Evolutionary conservation across 2,329 filamentous ascomycete genomes (phyloP).

Genomic region (Talaromyces albobiverticillius): DNA sequence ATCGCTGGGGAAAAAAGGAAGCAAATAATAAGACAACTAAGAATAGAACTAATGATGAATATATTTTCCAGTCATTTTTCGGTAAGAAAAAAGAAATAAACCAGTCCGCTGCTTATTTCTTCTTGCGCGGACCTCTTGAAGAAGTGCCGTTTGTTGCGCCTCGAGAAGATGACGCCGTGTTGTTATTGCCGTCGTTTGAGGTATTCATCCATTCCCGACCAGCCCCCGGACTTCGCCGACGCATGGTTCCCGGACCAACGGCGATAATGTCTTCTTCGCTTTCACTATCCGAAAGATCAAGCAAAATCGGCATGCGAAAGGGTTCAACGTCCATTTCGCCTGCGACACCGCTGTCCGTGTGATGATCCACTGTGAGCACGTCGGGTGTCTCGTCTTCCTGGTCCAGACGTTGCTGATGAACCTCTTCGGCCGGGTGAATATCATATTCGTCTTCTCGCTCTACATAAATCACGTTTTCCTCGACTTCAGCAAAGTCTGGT

Average conservation of each 20-base stretch:
- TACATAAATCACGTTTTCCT: constrained; percentile 96
- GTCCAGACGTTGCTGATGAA: constrained; percentile 85
- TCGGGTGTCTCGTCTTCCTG: constrained; percentile 92
- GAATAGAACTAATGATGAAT: neutral
- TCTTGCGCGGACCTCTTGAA: constrained; percentile 7
- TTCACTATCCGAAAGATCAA: constrained; percentile 89
- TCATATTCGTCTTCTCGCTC: constrained; percentile 98
- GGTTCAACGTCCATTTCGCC: constrained; percentile 52
- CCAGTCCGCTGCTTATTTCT: too few relatives aligned
- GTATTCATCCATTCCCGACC: constrained; percentile 63
- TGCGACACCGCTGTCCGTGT: constrained; percentile 59
- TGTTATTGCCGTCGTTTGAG: constrained; percentile 30
- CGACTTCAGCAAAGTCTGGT: constrained; percentile 94
- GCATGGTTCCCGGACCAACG: constrained; percentile 74
- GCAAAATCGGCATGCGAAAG: constrained; percentile 92
- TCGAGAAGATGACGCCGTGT: constrained; percentile 12
- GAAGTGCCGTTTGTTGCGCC: constrained; percentile 8
- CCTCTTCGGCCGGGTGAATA: constrained; percentile 90
- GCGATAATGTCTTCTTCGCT: constrained; percentile 83
- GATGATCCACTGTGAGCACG: constrained; percentile 74
- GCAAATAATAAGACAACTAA: neutral
- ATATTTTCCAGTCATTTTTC: too few relatives aligned
- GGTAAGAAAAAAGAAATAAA: too few relatives aligned
- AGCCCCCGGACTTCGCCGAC: constrained; percentile 77
- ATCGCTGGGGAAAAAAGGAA: neutral